A percentile compares a stretch with the other conserved stretches of the same genome.
phyloP scores from a whole-genome alignment of 192 early-diverging fungal species.

The Coemansia aciculifera region DNA sequence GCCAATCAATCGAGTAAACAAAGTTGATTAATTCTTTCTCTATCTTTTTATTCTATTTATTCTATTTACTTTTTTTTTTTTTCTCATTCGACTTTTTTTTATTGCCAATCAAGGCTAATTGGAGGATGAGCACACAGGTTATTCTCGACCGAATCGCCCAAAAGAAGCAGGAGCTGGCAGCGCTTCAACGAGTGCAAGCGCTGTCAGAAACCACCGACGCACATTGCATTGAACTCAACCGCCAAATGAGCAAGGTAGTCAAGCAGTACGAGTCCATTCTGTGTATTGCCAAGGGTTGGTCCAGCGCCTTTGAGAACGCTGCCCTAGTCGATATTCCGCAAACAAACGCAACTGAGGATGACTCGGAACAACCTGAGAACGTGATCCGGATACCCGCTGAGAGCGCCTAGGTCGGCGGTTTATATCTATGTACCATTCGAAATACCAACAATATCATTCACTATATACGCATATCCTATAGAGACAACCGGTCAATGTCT shows the following conservation, averaged over 20 bases:
- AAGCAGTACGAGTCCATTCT: conserved; percentile 48
- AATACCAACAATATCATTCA: not conserved
- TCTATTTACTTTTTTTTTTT: not conserved
- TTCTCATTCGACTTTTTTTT: not conserved
- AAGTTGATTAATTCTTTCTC: not conserved
- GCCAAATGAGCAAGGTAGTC: conserved; percentile 53
- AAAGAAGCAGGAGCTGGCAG: conserved; percentile 54
- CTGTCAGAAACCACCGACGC: conserved; percentile 48
- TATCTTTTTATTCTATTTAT: not conserved
- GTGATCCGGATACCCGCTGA: conserved; percentile 52
- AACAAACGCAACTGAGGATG: conserved; percentile 36
- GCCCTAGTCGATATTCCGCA: conserved; percentile 48
- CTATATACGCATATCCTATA: not conserved
- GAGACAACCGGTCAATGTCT: not conserved
- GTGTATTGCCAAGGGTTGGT: conserved; percentile 45
- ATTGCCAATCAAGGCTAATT: not conserved
- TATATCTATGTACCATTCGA: not conserved
- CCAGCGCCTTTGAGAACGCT: conserved; percentile 50
- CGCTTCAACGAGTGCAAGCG: conserved; percentile 39
- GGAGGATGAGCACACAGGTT: conserved; percentile 39
- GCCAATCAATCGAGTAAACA: not conserved
- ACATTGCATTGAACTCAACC: conserved; percentile 53
- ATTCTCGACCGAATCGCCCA: conserved; percentile 40
- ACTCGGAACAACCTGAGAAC: conserved; percentile 46
- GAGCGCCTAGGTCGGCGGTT: not conserved